phyloP scores from a whole-genome alignment of 495 filamentous ascomycete species.

The Lasiosphaeria miniovina region DNA sequence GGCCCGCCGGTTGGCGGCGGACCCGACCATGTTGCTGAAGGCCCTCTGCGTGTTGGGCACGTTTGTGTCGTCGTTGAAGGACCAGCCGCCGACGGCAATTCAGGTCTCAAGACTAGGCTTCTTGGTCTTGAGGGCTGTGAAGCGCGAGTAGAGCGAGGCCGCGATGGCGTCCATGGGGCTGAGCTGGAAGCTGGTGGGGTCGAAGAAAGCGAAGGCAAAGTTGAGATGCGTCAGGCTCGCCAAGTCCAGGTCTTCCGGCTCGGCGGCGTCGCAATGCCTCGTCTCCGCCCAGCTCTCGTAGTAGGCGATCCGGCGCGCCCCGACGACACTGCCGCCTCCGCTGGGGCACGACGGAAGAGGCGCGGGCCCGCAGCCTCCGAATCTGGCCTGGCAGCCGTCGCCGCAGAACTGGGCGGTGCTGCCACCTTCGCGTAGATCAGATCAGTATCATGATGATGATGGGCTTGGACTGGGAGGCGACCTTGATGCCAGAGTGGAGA shows the following conservation, averaged over 20 bases:
- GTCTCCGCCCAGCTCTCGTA: constrained; percentile 13
- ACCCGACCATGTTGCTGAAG: constrained; percentile 20
- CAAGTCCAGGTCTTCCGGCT: constrained; percentile 13
- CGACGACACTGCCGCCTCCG: constrained; percentile 11
- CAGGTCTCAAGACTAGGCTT: constrained; percentile 31
- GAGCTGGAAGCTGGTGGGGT: constrained; percentile 15
- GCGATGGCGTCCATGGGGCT: constrained; percentile 8
- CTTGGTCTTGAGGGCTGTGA: constrained; percentile 28
- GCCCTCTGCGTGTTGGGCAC: constrained; percentile 19
- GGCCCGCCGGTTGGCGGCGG: constrained; percentile 13
- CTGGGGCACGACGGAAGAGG: constrained; percentile 23
- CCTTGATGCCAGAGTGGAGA: background rate
- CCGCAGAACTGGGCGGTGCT: background rate
- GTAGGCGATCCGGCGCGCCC: constrained; percentile 13
- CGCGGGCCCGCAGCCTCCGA: constrained; percentile 14
- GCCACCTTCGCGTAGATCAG: background rate
- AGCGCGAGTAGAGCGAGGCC: constrained; percentile 2
- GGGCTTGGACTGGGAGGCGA: background rate
- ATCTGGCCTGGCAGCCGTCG: constrained; percentile 10
- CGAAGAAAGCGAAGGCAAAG: constrained; percentile 26
- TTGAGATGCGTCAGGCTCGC: constrained; percentile 25
- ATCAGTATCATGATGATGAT: background rate
- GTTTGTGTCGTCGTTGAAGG: constrained; percentile 36
- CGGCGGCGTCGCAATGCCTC: constrained; percentile 4
- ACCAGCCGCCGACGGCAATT: constrained; percentile 45